Percentiles rank a stretch among this genome's conserved stretches.
These are phyloP conservation scores for Scedosporium minutisporum DNA, from an alignment of 2,329 filamentous ascomycete genomes.

Conservation along the genomic window DNA sequence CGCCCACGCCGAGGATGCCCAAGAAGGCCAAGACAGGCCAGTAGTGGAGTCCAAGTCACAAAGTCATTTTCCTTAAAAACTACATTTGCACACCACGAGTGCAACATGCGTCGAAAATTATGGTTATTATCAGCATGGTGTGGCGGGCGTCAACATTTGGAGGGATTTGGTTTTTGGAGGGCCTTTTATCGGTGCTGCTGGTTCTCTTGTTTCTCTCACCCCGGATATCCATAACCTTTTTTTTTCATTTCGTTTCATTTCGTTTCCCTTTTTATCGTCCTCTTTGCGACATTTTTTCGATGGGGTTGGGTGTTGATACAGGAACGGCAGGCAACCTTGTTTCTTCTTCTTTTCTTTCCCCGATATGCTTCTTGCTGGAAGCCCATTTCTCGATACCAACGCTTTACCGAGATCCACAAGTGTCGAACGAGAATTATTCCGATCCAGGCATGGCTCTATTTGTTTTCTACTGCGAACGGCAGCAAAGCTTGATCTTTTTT, in stretches of 20 bases:
- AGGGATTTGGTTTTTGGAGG: neutral
- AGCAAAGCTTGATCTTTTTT: neutral
- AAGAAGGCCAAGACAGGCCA: constrained; percentile 9
- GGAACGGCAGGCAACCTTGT: neutral
- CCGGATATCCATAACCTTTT: neutral
- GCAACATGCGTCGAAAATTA: neutral
- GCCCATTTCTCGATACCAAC: neutral
- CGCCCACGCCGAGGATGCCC: constrained; percentile 45
- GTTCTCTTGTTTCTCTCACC: neutral
- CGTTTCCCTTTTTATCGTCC: neutral
- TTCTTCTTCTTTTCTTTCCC: neutral
- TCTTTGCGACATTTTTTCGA: neutral
- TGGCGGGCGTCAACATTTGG: neutral
- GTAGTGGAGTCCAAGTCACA: neutral
- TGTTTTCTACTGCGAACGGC: neutral
- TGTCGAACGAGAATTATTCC: no score
- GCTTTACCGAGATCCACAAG: no score
- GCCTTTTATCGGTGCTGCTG: neutral
- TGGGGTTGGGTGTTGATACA: neutral
- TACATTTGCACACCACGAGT: neutral
- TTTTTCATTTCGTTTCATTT: neutral
- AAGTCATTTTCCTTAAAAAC: neutral
- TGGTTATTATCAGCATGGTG: neutral
- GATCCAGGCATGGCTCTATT: no score
- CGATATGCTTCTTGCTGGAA: neutral